Evolutionary conservation across 345 rosid species (phyloP).

Genomic region (Arabidopsis thaliana): DNA sequence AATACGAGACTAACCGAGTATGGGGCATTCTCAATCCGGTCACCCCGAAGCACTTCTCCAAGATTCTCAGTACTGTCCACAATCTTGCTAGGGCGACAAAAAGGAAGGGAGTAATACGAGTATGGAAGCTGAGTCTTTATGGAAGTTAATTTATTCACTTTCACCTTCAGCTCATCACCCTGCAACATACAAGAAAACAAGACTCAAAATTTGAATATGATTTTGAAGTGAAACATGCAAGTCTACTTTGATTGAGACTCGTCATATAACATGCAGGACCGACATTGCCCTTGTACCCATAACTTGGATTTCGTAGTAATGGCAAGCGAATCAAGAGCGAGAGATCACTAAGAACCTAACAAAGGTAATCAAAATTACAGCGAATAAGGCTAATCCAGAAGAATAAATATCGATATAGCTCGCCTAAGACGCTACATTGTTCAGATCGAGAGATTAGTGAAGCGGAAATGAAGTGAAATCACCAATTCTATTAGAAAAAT

Average conservation of each 20-base stretch:
- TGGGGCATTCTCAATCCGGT: constrained; percentile 94
- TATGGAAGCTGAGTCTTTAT: constrained; percentile 96
- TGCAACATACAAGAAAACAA: constrained; percentile 46
- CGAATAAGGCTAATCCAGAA: not conserved
- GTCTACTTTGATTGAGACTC: not conserved
- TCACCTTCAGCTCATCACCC: constrained; percentile 85
- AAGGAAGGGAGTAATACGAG: constrained; percentile 82
- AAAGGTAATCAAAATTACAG: constrained; percentile 6
- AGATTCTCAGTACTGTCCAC: constrained; percentile 98
- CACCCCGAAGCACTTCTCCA: constrained; percentile 99
- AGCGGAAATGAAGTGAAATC: constrained; percentile 13
- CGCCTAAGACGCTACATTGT: constrained; percentile 34
- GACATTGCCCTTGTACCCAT: not conserved
- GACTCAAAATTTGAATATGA: not conserved
- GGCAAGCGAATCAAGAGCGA: not conserved
- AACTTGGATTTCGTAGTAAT: constrained; percentile 7
- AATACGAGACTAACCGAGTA: constrained; percentile 59
- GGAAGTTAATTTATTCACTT: constrained; percentile 94
- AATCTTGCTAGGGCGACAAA: constrained; percentile 74
- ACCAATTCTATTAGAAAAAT: not conserved
- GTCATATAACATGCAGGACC: constrained; percentile 14
- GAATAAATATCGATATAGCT: constrained; percentile 8
- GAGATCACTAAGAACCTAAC: constrained; percentile 20
- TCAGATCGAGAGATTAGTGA: constrained; percentile 21
- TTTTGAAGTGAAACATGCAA: constrained; percentile 7